phyloP scores from a whole-genome alignment of 495 filamentous ascomycete species.

The Podospora pseudoanserina region DNA sequence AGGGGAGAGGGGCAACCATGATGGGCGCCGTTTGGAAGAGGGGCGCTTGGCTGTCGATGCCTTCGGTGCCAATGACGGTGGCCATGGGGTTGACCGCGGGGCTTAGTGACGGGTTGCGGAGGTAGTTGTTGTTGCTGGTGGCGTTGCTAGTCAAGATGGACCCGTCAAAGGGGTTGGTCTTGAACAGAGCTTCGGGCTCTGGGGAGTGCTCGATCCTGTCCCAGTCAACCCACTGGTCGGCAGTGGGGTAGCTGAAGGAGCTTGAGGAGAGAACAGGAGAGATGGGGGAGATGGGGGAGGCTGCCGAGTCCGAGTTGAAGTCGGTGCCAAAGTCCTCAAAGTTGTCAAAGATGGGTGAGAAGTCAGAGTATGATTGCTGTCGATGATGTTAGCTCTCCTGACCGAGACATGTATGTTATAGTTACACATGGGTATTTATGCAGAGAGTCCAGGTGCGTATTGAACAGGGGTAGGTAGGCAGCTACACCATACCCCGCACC shows the following conservation, averaged over 20 bases:
- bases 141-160: constrained; percentile 12
- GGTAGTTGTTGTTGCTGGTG: not conserved
- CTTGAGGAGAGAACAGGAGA: constrained; percentile 29
- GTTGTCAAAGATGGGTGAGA: constrained; percentile 25
- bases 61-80: not conserved
- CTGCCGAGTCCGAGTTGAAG: constrained; percentile 31
- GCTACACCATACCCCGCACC: constrained; percentile 1
- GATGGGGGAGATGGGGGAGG: constrained; percentile 25
- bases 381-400: constrained; percentile 13
- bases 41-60: constrained; percentile 8
- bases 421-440: constrained; percentile 2
- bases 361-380: constrained; percentile 24
- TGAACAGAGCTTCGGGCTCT: constrained; percentile 20
- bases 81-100: constrained; percentile 33
- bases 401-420: constrained; percentile 4
- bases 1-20: constrained; percentile 10
- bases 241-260: constrained; percentile 24
- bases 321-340: constrained; percentile 29
- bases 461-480: not conserved
- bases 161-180: constrained; percentile 21
- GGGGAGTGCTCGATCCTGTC: constrained; percentile 20
- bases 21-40: constrained; percentile 19
- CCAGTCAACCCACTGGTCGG: constrained; percentile 25
- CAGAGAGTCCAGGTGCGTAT: not conserved
- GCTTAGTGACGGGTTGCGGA: constrained; percentile 17